Conservation (phyloP, 2,329 filamentous ascomycete species). For the Curvularia sp. region DNA sequence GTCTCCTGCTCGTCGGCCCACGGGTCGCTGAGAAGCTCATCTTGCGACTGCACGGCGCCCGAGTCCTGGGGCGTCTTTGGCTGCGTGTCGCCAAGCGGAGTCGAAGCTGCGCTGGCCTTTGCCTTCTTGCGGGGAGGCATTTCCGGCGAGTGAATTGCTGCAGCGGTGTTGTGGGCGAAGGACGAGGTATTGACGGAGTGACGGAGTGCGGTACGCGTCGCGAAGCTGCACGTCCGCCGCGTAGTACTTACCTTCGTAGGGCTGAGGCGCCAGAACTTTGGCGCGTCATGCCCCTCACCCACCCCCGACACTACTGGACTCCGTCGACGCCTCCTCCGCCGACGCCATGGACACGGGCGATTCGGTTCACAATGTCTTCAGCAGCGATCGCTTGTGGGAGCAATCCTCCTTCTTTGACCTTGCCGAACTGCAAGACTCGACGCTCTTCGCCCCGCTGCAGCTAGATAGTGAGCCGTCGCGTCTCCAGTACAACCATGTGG, state of each 20-base stretch:
- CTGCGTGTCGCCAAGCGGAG: conserved; percentile 55
- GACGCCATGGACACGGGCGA: conserved; percentile 50
- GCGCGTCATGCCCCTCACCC: conserved; percentile 43
- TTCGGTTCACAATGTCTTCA: conserved; percentile 64
- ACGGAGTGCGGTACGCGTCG: conserved; percentile 8
- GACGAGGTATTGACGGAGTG: background rate
- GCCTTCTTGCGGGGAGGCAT: conserved; percentile 78
- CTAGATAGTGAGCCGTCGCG: conserved; percentile 49
- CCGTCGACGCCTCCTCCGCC: background rate
- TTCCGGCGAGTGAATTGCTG: background rate
- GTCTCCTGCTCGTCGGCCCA: conserved; percentile 98
- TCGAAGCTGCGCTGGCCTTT: conserved; percentile 64
- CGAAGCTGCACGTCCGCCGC: conserved; percentile 25
- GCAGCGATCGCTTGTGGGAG: conserved; percentile 67
- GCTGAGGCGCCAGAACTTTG: conserved; percentile 36
- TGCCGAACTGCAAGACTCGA: conserved; percentile 30
- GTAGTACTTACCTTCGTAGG: conserved; percentile 26
- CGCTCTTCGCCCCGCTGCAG: conserved; percentile 45
- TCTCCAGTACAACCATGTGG: conserved; percentile 21
- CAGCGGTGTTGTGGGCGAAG: conserved; percentile 4
- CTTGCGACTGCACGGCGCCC: conserved; percentile 59
- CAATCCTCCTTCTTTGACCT: conserved; percentile 58
- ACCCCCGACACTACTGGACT: conserved; percentile 7
- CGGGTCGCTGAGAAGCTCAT: conserved; percentile 69
- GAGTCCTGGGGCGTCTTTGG: conserved; percentile 52